phyloP scores from a whole-genome alignment of 202 grass and related monocot species.

The Zoysia matrella region DNA sequence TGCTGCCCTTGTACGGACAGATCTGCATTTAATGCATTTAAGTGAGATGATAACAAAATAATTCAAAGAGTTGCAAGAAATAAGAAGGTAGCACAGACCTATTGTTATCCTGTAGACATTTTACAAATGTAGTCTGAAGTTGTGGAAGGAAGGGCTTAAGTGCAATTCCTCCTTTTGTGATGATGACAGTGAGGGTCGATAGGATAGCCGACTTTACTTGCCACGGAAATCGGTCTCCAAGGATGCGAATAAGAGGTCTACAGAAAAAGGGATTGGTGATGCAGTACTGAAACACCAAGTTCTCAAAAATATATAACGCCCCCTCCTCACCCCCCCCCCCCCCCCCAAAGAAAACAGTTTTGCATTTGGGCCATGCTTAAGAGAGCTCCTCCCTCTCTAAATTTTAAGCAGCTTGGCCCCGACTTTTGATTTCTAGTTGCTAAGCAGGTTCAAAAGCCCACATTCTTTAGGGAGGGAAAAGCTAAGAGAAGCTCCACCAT shows the following conservation, averaged over 20 bases:
- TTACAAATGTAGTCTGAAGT: conserved; percentile 94
- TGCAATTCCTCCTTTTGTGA: conserved; percentile 92
- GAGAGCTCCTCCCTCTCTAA: no score
- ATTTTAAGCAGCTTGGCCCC: no score
- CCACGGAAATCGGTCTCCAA: conserved; percentile 95
- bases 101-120: conserved; percentile 87
- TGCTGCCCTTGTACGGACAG: conserved; percentile 86
- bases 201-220: conserved; percentile 98
- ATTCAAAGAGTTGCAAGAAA: conserved; percentile 8
- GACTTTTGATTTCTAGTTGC: no score
- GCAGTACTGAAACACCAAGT: not conserved
- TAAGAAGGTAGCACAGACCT: conserved; percentile 54
- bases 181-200: conserved; percentile 94
- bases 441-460: no score
- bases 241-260: conserved; percentile 95
- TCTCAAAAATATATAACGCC: not conserved
- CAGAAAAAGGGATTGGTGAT: conserved; percentile 17
- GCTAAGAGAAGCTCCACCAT: not conserved
- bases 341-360: no score
- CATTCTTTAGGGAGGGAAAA: not conserved
- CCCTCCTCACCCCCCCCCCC: no score
- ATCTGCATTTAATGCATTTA: conserved; percentile 51
- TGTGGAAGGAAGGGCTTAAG: conserved; percentile 98
- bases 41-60: conserved; percentile 11
- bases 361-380: no score